Conservation (phyloP, 2,329 filamentous ascomycete genomes). For the Penicillium sp. region DNA sequence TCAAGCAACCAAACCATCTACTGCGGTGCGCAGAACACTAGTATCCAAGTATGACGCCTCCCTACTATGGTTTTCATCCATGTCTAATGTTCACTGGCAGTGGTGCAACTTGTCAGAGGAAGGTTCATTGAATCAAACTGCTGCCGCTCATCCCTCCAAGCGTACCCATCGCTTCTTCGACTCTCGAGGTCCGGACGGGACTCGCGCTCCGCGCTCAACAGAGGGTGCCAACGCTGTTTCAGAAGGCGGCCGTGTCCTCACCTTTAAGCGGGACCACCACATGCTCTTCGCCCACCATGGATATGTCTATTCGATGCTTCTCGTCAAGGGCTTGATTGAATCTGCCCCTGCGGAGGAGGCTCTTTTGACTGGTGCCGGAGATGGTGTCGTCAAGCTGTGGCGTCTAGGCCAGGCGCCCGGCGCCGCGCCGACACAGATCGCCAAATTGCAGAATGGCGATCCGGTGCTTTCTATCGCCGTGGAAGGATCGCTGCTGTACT, state of each 20-base stretch:
- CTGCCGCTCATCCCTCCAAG: constrained; percentile 70
- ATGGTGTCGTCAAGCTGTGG: constrained; percentile 96
- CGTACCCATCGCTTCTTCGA: constrained; percentile 91
- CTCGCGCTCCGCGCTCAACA: constrained; percentile 70
- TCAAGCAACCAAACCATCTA: constrained; percentile 78
- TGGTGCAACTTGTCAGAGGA: constrained; percentile 75
- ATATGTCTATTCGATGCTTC: constrained; percentile 94
- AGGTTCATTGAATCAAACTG: constrained; percentile 62
- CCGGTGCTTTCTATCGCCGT: constrained; percentile 76
- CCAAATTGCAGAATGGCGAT: constrained; percentile 64
- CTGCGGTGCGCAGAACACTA: constrained; percentile 90
- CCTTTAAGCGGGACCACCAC: constrained; percentile 79
- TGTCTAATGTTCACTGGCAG: constrained; percentile 36
- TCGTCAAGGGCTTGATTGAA: constrained; percentile 72
- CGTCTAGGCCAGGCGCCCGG: constrained; percentile 62
- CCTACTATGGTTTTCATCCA: neutral
- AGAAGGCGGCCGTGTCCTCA: constrained; percentile 66
- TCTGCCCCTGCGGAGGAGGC: constrained; percentile 70
- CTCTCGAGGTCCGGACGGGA: constrained; percentile 80
- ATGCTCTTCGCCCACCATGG: constrained; percentile 91
- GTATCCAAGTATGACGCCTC: constrained; percentile 64
- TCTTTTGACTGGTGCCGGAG: constrained; percentile 86
- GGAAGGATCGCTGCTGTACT: constrained; percentile 90
- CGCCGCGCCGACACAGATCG: constrained; percentile 69
- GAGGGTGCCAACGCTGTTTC: constrained; percentile 51